Evolutionary conservation across 2,329 filamentous ascomycete genomes (phyloP), one percentile per base, ranked within the genome.

Genomic region (Colletotrichum sp.): DNA sequence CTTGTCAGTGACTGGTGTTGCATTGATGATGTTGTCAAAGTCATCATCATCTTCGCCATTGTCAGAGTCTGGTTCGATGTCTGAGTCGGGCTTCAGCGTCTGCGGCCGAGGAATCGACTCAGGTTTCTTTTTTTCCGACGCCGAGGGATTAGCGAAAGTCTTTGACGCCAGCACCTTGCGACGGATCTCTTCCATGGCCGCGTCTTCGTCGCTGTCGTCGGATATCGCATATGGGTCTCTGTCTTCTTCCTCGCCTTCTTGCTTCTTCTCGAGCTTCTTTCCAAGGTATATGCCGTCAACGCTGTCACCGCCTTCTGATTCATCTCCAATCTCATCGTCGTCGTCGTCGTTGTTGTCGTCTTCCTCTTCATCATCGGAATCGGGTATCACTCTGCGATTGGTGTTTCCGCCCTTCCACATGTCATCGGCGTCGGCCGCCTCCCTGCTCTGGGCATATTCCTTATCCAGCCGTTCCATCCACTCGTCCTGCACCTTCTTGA

Each of bases 11-110:
- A 97, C 91, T 0, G 95, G 95, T 5, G 95, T 96, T 0, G 97
- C 96, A 78, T 96, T 92, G 80, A 98, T 98, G 82, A 99, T 97
- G 77, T 93, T 93, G 80, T 98, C 96, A 80, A 98, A 98, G 64
- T 95, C 93, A 61, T 94, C 93, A 68, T 97, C 93, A 2, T 87
- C 91, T 24, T 85, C 82, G 34, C 85, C 89, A 70, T 93, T 90
- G 75, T 95, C 93, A 5, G 93, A 94, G 74, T 94, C 94, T 2
- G 93, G 92, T 79, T 93, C 91, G 4, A 90, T 90, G 67, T 94
- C 91, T 0, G 91, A 90, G 70, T 94, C 93, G 1, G 89, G 87
- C 38, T 88, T 87, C 69, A 87, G 82, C 57, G 85, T 83, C 72
- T 90, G 87, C 2, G 91, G 90, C 43, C 89, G 87, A 11, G 90